Evolutionary conservation across 441 rosid genomes (phyloP), one percentile per base, ranked within the genome.

Genomic region (Pelargonium australe): DNA sequence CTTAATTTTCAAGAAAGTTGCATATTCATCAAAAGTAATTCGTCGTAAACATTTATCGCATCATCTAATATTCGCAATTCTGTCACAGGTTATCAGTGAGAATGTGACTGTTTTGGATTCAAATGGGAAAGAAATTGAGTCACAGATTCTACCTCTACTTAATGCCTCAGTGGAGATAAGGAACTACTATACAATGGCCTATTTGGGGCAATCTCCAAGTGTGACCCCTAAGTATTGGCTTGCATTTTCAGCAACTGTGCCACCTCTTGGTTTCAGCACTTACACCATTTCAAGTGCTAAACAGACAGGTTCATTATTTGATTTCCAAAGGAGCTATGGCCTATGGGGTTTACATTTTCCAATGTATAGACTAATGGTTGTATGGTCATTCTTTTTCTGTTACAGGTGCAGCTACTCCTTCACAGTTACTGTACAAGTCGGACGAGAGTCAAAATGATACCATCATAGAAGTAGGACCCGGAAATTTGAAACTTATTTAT

Each of bases 251-350:
- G 95, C 79, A 25, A 84, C 90, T 68, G 89, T 87, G 44, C 97
- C 97, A 69, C 92, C 99, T 66, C 89, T 96, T 70, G 99, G 98
- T 77, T 96, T 89, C 89, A 87, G 81, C 81, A 88, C 95, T 57
- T 96, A 93, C 79, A 78, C 82, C 44, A 80, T 96, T 76, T 89
- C 95, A 64, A 78, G 71, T 73, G 80, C 89, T 76, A 80, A 83
- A 86, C 79, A 53, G 57, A 45, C 87, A 89, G 97, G 98, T 92
- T 80, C 63, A 66, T 23, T 19, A 31, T 60, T 68, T 23, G 69
- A 8, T 73, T 76, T 9, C 19, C 2, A 28, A 0, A 60, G 37
- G 41, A 37, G 8, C 41, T 37, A 37, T 37, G 41, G 12, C n/a
- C 40, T 62, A 12, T 37, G n/a, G 65, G 44, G 8, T 4, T 9